These are phyloP conservation scores for Arthrocladium fulminans DNA, from an alignment of 2,329 filamentous ascomycete genomes.

Conservation along the genomic window DNA sequence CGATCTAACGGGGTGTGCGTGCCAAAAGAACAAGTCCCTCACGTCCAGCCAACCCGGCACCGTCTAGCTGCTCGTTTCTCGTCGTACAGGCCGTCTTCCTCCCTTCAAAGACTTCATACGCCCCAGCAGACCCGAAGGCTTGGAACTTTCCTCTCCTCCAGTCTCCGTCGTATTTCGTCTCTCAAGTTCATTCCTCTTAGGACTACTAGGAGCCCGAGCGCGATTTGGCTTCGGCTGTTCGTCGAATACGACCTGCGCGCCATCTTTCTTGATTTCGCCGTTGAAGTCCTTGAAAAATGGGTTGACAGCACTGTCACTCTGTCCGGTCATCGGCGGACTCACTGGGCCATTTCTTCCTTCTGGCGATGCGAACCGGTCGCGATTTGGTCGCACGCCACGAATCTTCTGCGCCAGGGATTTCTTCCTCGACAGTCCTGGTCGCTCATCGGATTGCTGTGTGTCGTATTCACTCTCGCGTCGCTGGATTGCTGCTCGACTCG, in stretches of 20 bases:
- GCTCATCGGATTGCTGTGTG: conserved; percentile 38
- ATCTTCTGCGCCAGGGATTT: conserved; percentile 92
- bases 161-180: conserved; percentile 57
- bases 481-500: conserved; percentile 68
- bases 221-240: conserved; percentile 31
- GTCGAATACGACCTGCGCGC: conserved; percentile 48
- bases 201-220: conserved; percentile 49
- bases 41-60: not conserved
- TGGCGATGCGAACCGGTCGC: conserved; percentile 51
- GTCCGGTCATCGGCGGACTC: conserved; percentile 25
- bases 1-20: not conserved
- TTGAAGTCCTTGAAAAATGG: conserved; percentile 80
- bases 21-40: not conserved
- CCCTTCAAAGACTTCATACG: conserved; percentile 29
- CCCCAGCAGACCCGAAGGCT: conserved; percentile 13
- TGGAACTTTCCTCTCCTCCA: conserved; percentile 37
- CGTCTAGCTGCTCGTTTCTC: conserved; percentile 6
- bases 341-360: conserved; percentile 31
- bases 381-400: conserved; percentile 57
- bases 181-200: conserved; percentile 39
- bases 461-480: conserved; percentile 63
- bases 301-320: conserved; percentile 49
- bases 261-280: conserved; percentile 56
- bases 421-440: conserved; percentile 66
- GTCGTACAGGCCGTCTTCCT: conserved; percentile 26